Conservation (phyloP, 2,329 filamentous ascomycete genomes). For the Fusarium ambrosium region DNA sequence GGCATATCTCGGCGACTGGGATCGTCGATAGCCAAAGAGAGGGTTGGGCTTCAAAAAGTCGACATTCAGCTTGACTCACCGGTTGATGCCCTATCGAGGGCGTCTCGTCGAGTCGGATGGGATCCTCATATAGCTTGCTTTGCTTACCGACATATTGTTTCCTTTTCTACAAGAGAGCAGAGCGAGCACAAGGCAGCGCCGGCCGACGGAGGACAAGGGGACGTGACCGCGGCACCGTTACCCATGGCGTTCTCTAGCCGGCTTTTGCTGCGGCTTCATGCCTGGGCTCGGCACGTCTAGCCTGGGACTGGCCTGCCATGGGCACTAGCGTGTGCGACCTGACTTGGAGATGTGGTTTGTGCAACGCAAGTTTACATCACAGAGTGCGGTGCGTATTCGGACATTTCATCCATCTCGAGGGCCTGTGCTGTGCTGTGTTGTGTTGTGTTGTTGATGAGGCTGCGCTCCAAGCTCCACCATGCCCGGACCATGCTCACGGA, state of each 20-base stretch:
- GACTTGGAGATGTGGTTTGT: constrained; percentile 3
- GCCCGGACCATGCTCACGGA: constrained; percentile 15
- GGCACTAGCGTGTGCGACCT: constrained; percentile 20
- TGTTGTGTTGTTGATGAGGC: constrained; percentile 16
- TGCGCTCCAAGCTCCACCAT: constrained; percentile 21
- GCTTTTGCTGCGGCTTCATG: constrained; percentile 27
- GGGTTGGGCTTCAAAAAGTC: constrained; percentile 33
- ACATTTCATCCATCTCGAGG: constrained; percentile 12
- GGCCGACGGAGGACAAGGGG: constrained; percentile 12
- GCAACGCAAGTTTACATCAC: background rate
- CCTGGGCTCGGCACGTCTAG: constrained; percentile 41
- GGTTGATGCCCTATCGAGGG: constrained; percentile 35
- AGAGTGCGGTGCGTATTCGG: constrained; percentile 30
- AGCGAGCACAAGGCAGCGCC: constrained; percentile 26
- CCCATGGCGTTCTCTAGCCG: constrained; percentile 34
- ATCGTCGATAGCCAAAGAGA: background rate
- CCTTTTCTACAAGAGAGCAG: background rate
- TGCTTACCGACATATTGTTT: constrained; percentile 16
- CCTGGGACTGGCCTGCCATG: constrained; percentile 31
- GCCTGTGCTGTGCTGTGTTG: background rate
- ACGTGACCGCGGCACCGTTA: constrained; percentile 32
- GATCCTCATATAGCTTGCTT: background rate
- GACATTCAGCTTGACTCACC: constrained; percentile 24
- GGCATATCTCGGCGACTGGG: constrained; percentile 28
- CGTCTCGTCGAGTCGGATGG: constrained; percentile 17